Evolutionary conservation across 2,329 filamentous ascomycete genomes (phyloP), one percentile per base, ranked within the genome.

Genomic region (Polytolypa hystricis): DNA sequence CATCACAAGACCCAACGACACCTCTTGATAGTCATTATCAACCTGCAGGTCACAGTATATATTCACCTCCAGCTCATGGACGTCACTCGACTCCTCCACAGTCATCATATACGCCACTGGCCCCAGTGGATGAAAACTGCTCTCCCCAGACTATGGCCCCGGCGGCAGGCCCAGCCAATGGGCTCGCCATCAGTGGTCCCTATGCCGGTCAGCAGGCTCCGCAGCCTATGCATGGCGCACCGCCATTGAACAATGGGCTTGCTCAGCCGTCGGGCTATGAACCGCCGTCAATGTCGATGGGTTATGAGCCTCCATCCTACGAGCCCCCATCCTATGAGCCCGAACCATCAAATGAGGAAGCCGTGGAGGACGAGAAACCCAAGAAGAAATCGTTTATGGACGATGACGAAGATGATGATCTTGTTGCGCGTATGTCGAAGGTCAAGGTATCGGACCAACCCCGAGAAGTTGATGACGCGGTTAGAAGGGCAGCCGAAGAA

Each of bases 351-450:
- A 67, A 78, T 2, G 65, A 67, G 4, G 65, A 71, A 9, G 46
- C 61, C 19, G 59, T 67, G 16, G 64, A 66, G 7, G 65, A 71
- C 5, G 65, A 68, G 35, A 79, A 74, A 47, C 67, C 71, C 0
- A 83, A 83, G 60, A 84, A 83, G 63, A 86, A 82, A 56, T 77
- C 74, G 15, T 78, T 85, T 49, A 83, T 91, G 72, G 80, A 89
- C 51, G 81, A 89, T 45, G 83, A 89, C 18, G 82, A 84, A 16
- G 60, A 61, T n/a, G 77, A 80, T 44, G 75, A 82, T 40, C 70
- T 82, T 29, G 65, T 75, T 20, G 63, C 65, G 5, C 54, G 62
- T 26, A 63, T 68, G 2, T 58, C 71, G 35, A 70, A 66, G 44
- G 71, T 67, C 18, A 80, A 81, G 55, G 71, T 80, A 55, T 64